phyloP scores from a whole-genome alignment of 2,329 filamentous ascomycete genomes.

The Xylariaceae sp. region DNA sequence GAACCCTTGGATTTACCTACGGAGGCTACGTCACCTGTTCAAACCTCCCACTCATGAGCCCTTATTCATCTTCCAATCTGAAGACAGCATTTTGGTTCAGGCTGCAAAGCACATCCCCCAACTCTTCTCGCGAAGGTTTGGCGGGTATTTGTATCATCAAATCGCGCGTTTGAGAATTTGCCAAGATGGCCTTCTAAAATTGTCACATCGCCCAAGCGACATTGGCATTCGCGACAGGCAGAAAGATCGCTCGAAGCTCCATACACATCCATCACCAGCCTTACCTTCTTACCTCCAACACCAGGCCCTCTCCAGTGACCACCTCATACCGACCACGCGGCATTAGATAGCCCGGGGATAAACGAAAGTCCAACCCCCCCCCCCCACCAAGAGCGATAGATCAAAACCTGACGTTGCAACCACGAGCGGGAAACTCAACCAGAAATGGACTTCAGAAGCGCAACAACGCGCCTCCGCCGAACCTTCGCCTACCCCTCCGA shows the following conservation, averaged over 20 bases:
- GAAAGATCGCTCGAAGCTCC: too few relatives aligned
- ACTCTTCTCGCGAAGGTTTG: neutral
- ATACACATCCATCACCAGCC: neutral
- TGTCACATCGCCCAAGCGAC: neutral
- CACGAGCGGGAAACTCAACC: neutral
- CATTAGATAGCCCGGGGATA: too few relatives aligned
- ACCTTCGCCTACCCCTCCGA: conserved; percentile 78
- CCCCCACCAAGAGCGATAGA: too few relatives aligned
- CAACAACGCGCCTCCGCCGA: conserved; percentile 69
- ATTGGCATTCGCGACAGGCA: neutral
- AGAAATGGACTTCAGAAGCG: conserved; percentile 35
- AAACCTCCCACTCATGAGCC: neutral
- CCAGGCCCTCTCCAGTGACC: too few relatives aligned
- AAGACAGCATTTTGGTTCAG: neutral
- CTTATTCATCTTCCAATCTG: too few relatives aligned
- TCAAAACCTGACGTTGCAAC: too few relatives aligned
- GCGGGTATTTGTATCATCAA: neutral
- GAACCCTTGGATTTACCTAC: neutral
- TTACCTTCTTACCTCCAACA: neutral
- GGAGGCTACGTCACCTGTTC: conserved; percentile 21
- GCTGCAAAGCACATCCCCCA: neutral
- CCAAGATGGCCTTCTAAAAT: conserved; percentile 1
- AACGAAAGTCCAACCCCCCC: neutral
- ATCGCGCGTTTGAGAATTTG: neutral
- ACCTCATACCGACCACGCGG: too few relatives aligned